phyloP scores from a whole-genome alignment of 2,329 filamentous ascomycete genomes.

The Aspergillus sclerotialis region DNA sequence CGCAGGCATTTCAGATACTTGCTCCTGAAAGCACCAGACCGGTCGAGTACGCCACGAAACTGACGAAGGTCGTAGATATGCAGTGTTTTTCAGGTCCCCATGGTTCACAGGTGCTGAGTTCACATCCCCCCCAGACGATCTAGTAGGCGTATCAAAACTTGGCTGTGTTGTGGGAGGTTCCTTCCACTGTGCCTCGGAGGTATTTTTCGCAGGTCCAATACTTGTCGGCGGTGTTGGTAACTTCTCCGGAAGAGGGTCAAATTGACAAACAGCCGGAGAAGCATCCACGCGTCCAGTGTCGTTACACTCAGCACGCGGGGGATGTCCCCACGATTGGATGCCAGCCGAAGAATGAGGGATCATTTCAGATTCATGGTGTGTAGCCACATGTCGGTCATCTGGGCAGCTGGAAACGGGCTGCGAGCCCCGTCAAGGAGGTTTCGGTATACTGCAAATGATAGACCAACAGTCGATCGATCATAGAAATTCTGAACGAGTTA shows the following conservation, averaged over 20 bases:
- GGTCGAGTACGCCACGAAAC: constrained; percentile 29
- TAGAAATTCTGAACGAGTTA: too few species aligned
- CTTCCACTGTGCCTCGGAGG: constrained; percentile 23
- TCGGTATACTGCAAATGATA: too few species aligned
- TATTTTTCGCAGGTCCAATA: constrained; percentile 29
- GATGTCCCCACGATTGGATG: constrained; percentile 32
- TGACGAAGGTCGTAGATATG: constrained; percentile 19
- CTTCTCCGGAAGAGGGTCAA: constrained; percentile 19
- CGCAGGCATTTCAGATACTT: constrained; percentile 26
- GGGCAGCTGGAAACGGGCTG: too few species aligned
- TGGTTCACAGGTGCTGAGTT: constrained; percentile 14
- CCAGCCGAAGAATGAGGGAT: constrained; percentile 35
- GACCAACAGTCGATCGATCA: too few species aligned
- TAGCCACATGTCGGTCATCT: constrained; percentile 20
- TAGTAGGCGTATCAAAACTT: constrained; percentile 25
- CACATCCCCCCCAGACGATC: constrained; percentile 13
- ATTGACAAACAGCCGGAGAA: constrained; percentile 14
- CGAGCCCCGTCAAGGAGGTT: too few species aligned
- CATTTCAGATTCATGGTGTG: constrained; percentile 35
- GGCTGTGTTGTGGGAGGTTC: constrained; percentile 31
- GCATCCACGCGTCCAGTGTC: constrained; percentile 20
- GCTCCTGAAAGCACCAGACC: constrained; percentile 33
- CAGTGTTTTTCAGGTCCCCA: constrained; percentile 23
- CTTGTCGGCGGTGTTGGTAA: constrained; percentile 22
- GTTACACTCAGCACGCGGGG: constrained; percentile 25